These are phyloP conservation scores for Hypoxylon fragiforme DNA, from an alignment of 495 filamentous ascomycete species.

Conservation along the genomic window DNA sequence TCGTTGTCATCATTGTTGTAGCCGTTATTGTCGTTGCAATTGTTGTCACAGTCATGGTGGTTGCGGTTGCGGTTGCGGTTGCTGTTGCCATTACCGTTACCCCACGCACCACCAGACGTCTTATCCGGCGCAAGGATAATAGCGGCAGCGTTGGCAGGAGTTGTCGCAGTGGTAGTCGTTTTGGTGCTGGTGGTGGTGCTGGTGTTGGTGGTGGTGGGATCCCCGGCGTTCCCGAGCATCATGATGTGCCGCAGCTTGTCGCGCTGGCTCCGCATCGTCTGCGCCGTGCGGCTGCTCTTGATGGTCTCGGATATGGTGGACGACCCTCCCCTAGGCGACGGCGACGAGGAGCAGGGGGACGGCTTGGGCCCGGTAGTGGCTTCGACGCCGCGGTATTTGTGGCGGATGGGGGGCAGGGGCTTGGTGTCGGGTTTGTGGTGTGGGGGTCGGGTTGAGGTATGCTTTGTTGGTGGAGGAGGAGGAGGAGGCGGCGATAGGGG, in stretches of 20 bases:
- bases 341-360: slow-evolving; percentile 13
- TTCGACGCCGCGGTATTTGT: background rate
- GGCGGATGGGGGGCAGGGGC: background rate
- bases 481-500: no score
- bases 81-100: no score
- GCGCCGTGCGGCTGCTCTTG: slow-evolving; percentile 12
- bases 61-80: no score
- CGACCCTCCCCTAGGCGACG: no score
- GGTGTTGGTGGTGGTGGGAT: background rate
- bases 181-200: no score
- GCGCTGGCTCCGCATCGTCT: slow-evolving; percentile 28
- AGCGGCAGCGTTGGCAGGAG: no score
- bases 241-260: slow-evolving; percentile 15
- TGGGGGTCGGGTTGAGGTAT: background rate
- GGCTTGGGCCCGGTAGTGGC: slow-evolving; percentile 9
- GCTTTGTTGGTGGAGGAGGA: background rate
- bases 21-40: no score
- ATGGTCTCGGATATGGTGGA: slow-evolving; percentile 13
- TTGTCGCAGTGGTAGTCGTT: no score
- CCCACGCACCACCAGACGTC: no score
- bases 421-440: background rate
- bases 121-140: slow-evolving; percentile 2
- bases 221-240: slow-evolving; percentile 21
- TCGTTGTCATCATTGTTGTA: slow-evolving; percentile 25
- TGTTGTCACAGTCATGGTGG: no score